Evolutionary conservation across 2,329 filamentous ascomycete species (phyloP).

Genomic region (Epichloe typhina): DNA sequence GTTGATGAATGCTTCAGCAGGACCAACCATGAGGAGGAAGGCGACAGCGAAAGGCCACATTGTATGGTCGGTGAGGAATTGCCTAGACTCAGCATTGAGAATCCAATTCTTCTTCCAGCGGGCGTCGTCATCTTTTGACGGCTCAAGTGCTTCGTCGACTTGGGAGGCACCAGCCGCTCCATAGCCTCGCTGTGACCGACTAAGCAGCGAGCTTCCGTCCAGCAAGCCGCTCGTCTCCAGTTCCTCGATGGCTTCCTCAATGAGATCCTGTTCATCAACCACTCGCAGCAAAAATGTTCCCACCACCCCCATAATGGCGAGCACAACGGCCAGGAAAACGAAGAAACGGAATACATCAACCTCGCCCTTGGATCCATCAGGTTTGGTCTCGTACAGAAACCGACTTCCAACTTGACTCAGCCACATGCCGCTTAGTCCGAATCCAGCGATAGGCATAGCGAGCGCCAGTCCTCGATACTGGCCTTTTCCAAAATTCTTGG

Average conservation of each 20-base stretch:
- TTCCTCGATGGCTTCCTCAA: slow-evolving; percentile 81
- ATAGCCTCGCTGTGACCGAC: slow-evolving; percentile 41
- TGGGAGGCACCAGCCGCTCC: slow-evolving; percentile 42
- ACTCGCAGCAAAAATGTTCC: slow-evolving; percentile 65
- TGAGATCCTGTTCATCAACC: slow-evolving; percentile 74
- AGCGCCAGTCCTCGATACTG: slow-evolving; percentile 80
- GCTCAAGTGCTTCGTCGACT: slow-evolving; percentile 26
- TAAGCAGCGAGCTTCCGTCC: slow-evolving; percentile 61
- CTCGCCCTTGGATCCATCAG: slow-evolving; percentile 50
- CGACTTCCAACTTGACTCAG: slow-evolving; percentile 76
- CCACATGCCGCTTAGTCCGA: slow-evolving; percentile 93
- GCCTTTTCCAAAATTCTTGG: slow-evolving; percentile 92
- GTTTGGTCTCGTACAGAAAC: slow-evolving; percentile 55
- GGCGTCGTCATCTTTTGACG: slow-evolving; percentile 32
- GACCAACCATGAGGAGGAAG: slow-evolving; percentile 87
- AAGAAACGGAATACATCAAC: slow-evolving; percentile 78
- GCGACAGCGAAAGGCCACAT: slow-evolving; percentile 93
- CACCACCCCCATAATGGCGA: slow-evolving; percentile 56
- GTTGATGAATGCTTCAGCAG: slow-evolving; percentile 96
- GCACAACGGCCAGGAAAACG: slow-evolving; percentile 63
- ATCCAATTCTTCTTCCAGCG: slow-evolving; percentile 75
- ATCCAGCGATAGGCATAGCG: slow-evolving; percentile 80
- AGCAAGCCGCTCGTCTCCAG: slow-evolving; percentile 80
- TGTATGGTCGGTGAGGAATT: slow-evolving; percentile 74
- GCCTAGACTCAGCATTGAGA: slow-evolving; percentile 77